Conservation (phyloP, 345 rosid species). For the Eucalyptus regnans region DNA sequence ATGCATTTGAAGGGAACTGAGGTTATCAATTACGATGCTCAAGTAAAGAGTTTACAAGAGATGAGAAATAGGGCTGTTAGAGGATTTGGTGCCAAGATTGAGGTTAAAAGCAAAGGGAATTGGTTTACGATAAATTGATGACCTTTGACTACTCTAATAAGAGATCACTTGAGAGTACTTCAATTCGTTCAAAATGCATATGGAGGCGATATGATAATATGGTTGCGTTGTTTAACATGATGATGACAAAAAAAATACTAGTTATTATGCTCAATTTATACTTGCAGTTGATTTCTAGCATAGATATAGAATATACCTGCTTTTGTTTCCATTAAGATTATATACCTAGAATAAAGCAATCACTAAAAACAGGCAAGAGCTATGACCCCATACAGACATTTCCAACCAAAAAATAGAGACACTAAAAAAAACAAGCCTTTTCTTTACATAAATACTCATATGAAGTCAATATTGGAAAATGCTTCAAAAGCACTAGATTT, state of each 20-base stretch:
- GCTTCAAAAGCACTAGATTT: background rate
- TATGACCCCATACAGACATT: background rate
- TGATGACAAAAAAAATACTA: background rate
- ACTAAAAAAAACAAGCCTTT: background rate
- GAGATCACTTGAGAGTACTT: background rate
- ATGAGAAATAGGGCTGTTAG: background rate
- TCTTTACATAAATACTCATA: background rate
- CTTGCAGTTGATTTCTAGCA: background rate
- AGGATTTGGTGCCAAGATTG: background rate
- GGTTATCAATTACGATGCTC: background rate
- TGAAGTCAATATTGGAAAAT: background rate
- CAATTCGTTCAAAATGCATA: background rate
- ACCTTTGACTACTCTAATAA: background rate
- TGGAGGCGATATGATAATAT: background rate
- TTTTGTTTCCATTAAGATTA: background rate
- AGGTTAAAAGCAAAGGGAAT: background rate
- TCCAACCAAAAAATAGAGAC: background rate
- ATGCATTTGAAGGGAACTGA: background rate
- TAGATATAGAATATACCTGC: background rate
- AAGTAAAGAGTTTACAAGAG: background rate
- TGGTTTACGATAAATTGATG: background rate
- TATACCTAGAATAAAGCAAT: background rate
- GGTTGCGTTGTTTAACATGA: background rate
- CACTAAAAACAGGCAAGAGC: background rate
- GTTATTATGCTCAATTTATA: background rate